Evolutionary conservation across 371 early-diverging fungal species (phyloP).

Genomic region (Apophysomyces ossiformis): DNA sequence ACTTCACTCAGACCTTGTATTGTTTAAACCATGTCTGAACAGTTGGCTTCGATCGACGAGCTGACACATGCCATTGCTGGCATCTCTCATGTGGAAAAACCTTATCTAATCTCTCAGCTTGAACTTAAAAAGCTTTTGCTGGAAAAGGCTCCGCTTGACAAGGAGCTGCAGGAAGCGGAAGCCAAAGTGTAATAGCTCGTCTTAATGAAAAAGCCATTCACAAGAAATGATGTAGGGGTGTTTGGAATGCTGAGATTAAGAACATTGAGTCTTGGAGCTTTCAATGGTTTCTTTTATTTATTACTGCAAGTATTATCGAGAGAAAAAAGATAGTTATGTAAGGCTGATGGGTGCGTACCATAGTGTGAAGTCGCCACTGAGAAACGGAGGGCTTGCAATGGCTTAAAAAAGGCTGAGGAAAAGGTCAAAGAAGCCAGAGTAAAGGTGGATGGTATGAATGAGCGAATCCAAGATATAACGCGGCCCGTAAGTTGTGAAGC

Average conservation of each 20-base stretch:
- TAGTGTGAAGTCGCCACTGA: slow-evolving; percentile 44
- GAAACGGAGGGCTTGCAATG: slow-evolving; percentile 26
- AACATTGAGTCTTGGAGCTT: slow-evolving; percentile 43
- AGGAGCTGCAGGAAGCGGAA: slow-evolving; percentile 32
- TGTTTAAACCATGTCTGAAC: slow-evolving; percentile 28
- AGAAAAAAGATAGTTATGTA: slow-evolving; percentile 1
- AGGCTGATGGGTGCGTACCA: neutral
- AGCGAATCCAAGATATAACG: slow-evolving; percentile 29
- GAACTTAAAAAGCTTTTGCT: slow-evolving; percentile 31
- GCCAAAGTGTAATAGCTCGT: slow-evolving; percentile 42
- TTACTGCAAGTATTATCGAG: slow-evolving; percentile 39
- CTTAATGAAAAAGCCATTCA: neutral
- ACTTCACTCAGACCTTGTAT: slow-evolving; percentile 3
- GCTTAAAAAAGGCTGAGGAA: slow-evolving; percentile 34
- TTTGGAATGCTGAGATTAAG: slow-evolving; percentile 38
- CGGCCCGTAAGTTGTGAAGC: slow-evolving; percentile 19
- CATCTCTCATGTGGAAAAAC: slow-evolving; percentile 43
- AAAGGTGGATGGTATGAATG: slow-evolving; percentile 18
- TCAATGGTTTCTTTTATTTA: slow-evolving; percentile 37
- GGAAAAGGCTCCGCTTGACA: slow-evolving; percentile 38
- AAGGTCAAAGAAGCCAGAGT: slow-evolving; percentile 29
- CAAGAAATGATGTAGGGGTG: slow-evolving; percentile 15
- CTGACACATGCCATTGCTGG: slow-evolving; percentile 45
- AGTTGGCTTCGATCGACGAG: slow-evolving; percentile 29
- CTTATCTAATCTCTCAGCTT: slow-evolving; percentile 34